These are phyloP conservation scores for Globisporangium middletonii DNA, from an alignment of 352 stramenopile species.

Conservation along the genomic window DNA sequence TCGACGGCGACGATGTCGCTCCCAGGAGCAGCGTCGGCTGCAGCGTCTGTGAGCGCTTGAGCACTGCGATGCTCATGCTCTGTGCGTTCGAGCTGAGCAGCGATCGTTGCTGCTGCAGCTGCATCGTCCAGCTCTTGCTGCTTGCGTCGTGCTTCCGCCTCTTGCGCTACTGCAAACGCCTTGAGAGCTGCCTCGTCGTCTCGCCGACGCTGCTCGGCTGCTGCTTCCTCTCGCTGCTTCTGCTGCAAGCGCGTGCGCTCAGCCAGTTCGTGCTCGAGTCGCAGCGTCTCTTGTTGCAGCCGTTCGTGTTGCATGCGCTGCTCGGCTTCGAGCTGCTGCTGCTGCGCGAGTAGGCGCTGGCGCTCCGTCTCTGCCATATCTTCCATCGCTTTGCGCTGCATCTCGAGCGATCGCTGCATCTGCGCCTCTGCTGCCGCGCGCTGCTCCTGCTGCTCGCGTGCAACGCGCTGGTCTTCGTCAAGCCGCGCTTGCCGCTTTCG, in stretches of 20 bases:
- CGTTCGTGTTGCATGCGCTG: constrained; percentile 20
- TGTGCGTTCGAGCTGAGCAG: background rate
- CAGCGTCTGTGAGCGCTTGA: too few species aligned
- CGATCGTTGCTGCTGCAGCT: background rate
- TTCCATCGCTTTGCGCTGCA: constrained; percentile 28
- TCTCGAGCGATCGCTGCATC: constrained; percentile 25
- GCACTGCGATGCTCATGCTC: background rate
- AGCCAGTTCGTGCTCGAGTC: constrained; percentile 16
- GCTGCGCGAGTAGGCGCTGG: constrained; percentile 10
- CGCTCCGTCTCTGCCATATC: constrained; percentile 25
- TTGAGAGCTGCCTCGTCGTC: constrained; percentile 5
- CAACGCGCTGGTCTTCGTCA: constrained; percentile 30
- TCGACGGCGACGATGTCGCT: too few species aligned
- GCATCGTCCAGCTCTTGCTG: background rate
- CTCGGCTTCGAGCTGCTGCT: constrained; percentile 1
- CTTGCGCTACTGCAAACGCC: constrained; percentile 5
- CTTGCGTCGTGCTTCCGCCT: constrained; percentile 16
- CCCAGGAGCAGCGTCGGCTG: too few species aligned
- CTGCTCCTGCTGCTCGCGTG: constrained; percentile 18
- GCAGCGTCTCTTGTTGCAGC: constrained; percentile 9
- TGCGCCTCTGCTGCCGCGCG: constrained; percentile 26
- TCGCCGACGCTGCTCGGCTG: constrained; percentile 20
- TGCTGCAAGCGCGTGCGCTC: constrained; percentile 9
- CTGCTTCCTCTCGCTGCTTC: constrained; percentile 18
- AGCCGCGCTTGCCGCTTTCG: constrained; percentile 23